A percentile compares a stretch with the other conserved stretches of the same genome.
Evolutionary conservation across 164 flowering plant species (phyloP).

Genomic region (Vitis amurensis): DNA sequence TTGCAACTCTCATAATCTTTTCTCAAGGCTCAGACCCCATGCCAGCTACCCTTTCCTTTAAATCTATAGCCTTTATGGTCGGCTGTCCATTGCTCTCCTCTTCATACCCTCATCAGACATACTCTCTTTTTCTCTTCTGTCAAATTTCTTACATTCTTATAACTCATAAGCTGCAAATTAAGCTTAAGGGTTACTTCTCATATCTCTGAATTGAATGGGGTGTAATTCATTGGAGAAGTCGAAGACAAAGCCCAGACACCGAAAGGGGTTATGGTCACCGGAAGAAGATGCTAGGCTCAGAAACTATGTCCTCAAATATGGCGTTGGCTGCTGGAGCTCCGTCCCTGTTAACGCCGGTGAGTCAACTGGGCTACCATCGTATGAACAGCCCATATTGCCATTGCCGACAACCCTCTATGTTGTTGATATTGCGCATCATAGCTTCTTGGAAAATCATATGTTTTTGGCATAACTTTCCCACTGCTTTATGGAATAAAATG

Average conservation of each 20-base stretch:
- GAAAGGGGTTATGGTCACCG: slow-evolving; percentile 92
- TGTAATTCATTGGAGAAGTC: slow-evolving; percentile 38
- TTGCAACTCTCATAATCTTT: too few relatives aligned
- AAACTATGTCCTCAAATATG: slow-evolving; percentile 54
- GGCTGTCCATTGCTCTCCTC: slow-evolving; percentile 4
- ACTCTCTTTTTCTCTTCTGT: slow-evolving; percentile 7
- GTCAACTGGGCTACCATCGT: not conserved
- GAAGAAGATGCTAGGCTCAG: slow-evolving; percentile 78
- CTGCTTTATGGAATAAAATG: too few relatives aligned
- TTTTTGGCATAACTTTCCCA: too few relatives aligned
- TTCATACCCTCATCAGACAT: not conserved
- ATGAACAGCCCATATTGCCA: too few relatives aligned
- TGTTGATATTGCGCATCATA: too few relatives aligned
- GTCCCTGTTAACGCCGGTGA: slow-evolving; percentile 75
- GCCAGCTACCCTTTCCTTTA: slow-evolving; percentile 20
- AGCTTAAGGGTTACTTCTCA: too few relatives aligned
- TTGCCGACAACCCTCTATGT: too few relatives aligned
- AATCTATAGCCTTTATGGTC: slow-evolving; percentile 5
- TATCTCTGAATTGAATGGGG: slow-evolving; percentile 37
- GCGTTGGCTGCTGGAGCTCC: slow-evolving; percentile 87
- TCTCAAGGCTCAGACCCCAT: slow-evolving; percentile 1
- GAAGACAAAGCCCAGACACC: slow-evolving; percentile 50
- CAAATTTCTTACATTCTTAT: not conserved
- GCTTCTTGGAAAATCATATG: too few relatives aligned
- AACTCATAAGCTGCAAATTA: too few relatives aligned